These are phyloP conservation scores for Bjerkandera adusta DNA, from an alignment of 1,284 basidiomycete species.

Conservation along the genomic window DNA sequence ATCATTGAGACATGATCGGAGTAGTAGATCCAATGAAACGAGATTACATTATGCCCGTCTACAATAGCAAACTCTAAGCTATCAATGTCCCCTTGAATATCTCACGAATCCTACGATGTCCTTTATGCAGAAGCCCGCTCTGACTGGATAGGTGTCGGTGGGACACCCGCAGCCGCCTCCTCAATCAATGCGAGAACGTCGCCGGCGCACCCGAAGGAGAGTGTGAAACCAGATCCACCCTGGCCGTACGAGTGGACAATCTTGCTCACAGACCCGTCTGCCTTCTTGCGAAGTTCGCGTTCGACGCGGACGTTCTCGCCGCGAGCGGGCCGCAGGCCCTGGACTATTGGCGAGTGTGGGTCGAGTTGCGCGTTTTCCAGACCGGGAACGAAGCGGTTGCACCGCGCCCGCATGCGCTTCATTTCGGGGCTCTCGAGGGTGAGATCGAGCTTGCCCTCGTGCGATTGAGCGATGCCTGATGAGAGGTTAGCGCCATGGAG, in stretches of 20 bases:
- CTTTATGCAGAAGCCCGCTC: no score
- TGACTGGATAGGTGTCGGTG: slow-evolving; percentile 13
- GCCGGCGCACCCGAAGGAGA: slow-evolving; percentile 21
- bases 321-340: slow-evolving; percentile 34
- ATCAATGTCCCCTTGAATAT: no score
- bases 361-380: slow-evolving; percentile 32
- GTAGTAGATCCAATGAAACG: no score
- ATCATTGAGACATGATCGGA: no score
- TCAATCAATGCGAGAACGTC: slow-evolving; percentile 16
- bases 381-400: slow-evolving; percentile 33
- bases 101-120: no score
- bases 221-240: slow-evolving; percentile 29
- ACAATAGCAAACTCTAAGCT: no score
- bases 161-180: slow-evolving; percentile 14
- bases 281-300: slow-evolving; percentile 26
- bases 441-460: slow-evolving; percentile 30
- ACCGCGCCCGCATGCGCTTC: slow-evolving; percentile 32
- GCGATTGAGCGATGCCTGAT: slow-evolving; percentile 17
- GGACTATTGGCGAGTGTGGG: slow-evolving; percentile 29
- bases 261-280: slow-evolving; percentile 22
- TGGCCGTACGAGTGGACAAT: slow-evolving; percentile 37
- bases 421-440: slow-evolving; percentile 33
- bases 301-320: slow-evolving; percentile 34
- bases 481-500: background rate
- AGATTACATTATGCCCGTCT: no score